Percentiles rank a stretch among this genome's conserved stretches.
phyloP scores from a whole-genome alignment of 2,329 filamentous ascomycete species.

The Penicillium sp. region DNA sequence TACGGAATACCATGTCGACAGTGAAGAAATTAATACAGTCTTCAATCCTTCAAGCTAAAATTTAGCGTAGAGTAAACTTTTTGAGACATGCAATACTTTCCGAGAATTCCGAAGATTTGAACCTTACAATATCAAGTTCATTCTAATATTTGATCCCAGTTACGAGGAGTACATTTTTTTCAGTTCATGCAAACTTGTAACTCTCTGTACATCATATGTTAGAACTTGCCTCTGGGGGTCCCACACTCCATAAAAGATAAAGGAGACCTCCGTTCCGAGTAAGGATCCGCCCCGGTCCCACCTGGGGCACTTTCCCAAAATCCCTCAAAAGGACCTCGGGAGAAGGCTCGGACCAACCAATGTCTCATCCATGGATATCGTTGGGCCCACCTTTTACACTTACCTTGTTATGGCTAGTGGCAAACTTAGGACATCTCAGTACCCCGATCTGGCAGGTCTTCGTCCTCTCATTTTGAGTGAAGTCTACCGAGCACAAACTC shows the following conservation, averaged over 20 bases:
- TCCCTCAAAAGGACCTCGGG: conserved; percentile 18
- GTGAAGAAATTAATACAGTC: not conserved
- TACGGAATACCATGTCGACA: not conserved
- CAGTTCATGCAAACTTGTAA: not conserved
- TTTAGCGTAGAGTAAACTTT: not conserved
- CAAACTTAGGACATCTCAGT: conserved; percentile 15
- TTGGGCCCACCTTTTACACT: not conserved
- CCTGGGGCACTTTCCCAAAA: conserved; percentile 12
- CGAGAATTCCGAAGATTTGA: not conserved
- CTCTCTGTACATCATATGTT: not conserved
- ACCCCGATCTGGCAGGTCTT: not conserved
- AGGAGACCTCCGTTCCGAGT: conserved; percentile 16
- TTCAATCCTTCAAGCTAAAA: not conserved
- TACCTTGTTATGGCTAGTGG: conserved; percentile 3
- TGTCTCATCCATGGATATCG: not conserved
- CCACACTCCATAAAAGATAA: conserved; percentile 3
- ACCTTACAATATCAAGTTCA: not conserved
- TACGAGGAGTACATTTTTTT: not conserved
- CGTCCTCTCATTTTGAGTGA: not conserved
- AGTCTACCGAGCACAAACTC: not conserved
- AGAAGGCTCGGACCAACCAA: conserved; percentile 1
- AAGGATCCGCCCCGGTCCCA: conserved; percentile 19
- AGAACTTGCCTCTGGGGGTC: not conserved
- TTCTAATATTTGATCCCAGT: not conserved
- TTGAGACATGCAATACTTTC: not conserved